Evolutionary conservation across 73 alveolate species (phyloP), one percentile per base, ranked within the genome.

Genomic region (Tetrahymena elliotti): DNA sequence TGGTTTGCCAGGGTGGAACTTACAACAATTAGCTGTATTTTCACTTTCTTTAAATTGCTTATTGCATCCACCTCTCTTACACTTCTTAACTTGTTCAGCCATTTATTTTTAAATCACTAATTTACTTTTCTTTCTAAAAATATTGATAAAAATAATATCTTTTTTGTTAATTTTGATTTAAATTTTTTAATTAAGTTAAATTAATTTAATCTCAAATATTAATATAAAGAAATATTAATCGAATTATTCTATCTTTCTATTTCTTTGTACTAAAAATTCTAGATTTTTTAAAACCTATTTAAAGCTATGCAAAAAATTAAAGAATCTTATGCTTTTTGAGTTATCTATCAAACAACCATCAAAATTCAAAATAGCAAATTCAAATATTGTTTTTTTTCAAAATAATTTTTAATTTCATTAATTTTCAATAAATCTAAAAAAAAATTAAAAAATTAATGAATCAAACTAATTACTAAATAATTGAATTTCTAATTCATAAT

Each of bases 1-100:
- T 40, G 99, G 99, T 94, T 98, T 97, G 82, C 99, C 99, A 83
- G 98, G 97, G 93, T 99, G 99, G 96, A 97, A 98, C 83, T 95
- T 96, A 92, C 99, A 99, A 24, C 99, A 93, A 52, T 98, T 95
- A 37, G 96, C 99, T 40, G 93, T 93, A 93, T 99, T 99, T 82
- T 99, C 99, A 93, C 95, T 94, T 52, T 97, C 99, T 39, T 83
- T 95, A 96, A 96, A 99, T 38, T 93, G 83, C 94, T 98, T 97
- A 35, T 97, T 97, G 97, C 99, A 99, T 88, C 99, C 99, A 47
- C 97, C 97, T 84, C 99, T 94, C 92, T 97, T 97, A 96, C 99
- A 98, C 93, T 96, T 98, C 97, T 96, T 68, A 3, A 68, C 3
- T 68, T 68, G 33, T 68, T 68, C 88, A 24, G 88, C 88, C 88